Conservation (phyloP, 305 asterid species). For the Coffea humblotiana region DNA sequence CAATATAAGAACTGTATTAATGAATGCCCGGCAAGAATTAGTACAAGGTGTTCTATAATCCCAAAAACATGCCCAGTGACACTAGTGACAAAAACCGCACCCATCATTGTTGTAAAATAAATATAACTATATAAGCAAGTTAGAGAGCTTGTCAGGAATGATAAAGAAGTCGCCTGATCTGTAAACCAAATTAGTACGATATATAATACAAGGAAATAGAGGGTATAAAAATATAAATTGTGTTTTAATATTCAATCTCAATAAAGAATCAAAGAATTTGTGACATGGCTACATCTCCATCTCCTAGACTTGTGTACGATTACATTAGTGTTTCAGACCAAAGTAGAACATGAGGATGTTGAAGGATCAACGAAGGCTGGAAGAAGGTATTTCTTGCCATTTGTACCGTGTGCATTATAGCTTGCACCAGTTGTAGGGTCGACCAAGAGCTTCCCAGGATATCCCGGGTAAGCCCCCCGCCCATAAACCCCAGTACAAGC, state of each 20-base stretch:
- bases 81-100: no score
- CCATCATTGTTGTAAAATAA: no score
- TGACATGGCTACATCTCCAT: background rate
- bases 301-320: background rate
- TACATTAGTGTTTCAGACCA: conserved; percentile 20
- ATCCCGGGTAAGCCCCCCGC: conserved; percentile 29
- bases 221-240: background rate
- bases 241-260: background rate
- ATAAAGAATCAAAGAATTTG: conserved; percentile 18
- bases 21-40: no score
- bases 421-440: conserved; percentile 55
- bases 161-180: no score
- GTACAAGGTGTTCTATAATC: no score
- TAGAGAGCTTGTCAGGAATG: no score
- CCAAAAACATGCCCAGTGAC: no score
- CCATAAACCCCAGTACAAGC: conserved; percentile 29
- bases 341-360: conserved; percentile 41
- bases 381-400: conserved; percentile 48
- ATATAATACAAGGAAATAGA: no score
- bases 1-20: no score
- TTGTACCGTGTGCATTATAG: conserved; percentile 53
- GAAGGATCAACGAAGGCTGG: conserved; percentile 55
- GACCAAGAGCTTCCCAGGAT: conserved; percentile 53
- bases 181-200: no score
- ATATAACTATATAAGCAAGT: no score